Conservation (phyloP, 192 early-diverging fungal species). For the Coemansia sp. region DNA sequence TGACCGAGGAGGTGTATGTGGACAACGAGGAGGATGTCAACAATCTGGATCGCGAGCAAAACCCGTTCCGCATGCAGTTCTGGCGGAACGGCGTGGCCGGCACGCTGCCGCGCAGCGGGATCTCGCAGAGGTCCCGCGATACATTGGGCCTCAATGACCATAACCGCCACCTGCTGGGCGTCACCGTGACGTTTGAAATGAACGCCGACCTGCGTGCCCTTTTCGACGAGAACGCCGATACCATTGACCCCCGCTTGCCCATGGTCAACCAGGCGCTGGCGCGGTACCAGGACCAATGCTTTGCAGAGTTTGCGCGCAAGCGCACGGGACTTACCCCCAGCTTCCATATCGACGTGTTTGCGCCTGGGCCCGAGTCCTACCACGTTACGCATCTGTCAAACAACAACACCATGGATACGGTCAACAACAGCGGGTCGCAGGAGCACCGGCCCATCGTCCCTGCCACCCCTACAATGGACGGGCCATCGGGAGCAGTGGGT, state of each 20-base stretch:
- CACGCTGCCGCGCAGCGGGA: conserved; percentile 11
- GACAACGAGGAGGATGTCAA: conserved; percentile 47
- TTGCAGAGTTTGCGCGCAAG: conserved; percentile 56
- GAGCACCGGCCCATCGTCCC: conserved; percentile 4
- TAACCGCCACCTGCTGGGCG: conserved; percentile 54
- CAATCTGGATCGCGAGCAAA: conserved; percentile 28
- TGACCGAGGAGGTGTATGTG: conserved; percentile 53
- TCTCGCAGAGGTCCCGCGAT: conserved; percentile 21
- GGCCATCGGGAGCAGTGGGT: conserved; percentile 14
- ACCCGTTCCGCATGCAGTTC: conserved; percentile 45
- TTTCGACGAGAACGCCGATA: conserved; percentile 59
- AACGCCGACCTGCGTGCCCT: conserved; percentile 56
- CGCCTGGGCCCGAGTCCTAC: conserved; percentile 45
- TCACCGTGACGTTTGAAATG: conserved; percentile 54
- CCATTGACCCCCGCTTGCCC: conserved; percentile 49
- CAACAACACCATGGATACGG: neutral
- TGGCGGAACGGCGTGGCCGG: conserved; percentile 29
- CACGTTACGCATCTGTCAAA: conserved; percentile 20
- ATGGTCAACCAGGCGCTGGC: conserved; percentile 40
- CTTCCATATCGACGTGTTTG: conserved; percentile 56
- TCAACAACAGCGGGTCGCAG: neutral
- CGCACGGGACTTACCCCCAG: conserved; percentile 48
- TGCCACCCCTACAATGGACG: conserved; percentile 23
- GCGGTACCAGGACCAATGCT: conserved; percentile 52
- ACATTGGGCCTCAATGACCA: conserved; percentile 19